phyloP scores from a whole-genome alignment of 441 rosid genomes.

The Sinapis alba region DNA sequence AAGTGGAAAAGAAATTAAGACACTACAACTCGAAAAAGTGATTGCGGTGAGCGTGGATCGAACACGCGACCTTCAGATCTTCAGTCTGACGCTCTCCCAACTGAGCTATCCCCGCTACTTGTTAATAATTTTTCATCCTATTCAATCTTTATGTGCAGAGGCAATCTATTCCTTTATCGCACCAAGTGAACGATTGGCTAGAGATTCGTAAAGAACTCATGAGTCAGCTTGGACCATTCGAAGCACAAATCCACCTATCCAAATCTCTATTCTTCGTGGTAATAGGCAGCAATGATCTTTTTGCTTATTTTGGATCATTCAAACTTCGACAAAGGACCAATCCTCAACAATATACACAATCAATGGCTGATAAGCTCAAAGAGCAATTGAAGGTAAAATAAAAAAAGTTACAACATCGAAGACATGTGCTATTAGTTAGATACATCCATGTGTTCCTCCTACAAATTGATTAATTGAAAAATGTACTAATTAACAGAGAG shows the following conservation, averaged over 20 bases:
- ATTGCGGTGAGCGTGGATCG: neutral
- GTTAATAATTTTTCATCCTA: neutral
- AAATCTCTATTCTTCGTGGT: conserved; percentile 55
- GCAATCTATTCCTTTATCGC: conserved; percentile 49
- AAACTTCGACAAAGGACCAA: conserved; percentile 42
- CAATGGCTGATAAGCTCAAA: conserved; percentile 52
- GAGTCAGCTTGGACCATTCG: conserved; percentile 39
- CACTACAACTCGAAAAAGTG: neutral
- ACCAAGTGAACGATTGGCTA: conserved; percentile 54
- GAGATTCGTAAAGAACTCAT: neutral
- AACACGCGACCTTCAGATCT: conserved; percentile 26
- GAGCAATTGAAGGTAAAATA: conserved; percentile 54
- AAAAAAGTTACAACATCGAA: neutral
- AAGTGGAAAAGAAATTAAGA: neutral
- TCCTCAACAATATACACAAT: conserved; percentile 50
- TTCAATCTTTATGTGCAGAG: conserved; percentile 32
- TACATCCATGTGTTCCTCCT: neutral
- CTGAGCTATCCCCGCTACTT: conserved; percentile 36
- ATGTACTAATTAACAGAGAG: conserved; percentile 43
- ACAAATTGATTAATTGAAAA: neutral
- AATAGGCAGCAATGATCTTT: conserved; percentile 73
- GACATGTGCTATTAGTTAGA: neutral
- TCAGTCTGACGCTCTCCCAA: conserved; percentile 46
- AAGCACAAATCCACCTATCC: conserved; percentile 42
- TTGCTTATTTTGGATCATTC: conserved; percentile 48